A percentile compares a stretch with the other conserved stretches of the same genome.
Evolutionary conservation across 2,329 filamentous ascomycete species (phyloP).

Genomic region (Bipolaris gigantea): DNA sequence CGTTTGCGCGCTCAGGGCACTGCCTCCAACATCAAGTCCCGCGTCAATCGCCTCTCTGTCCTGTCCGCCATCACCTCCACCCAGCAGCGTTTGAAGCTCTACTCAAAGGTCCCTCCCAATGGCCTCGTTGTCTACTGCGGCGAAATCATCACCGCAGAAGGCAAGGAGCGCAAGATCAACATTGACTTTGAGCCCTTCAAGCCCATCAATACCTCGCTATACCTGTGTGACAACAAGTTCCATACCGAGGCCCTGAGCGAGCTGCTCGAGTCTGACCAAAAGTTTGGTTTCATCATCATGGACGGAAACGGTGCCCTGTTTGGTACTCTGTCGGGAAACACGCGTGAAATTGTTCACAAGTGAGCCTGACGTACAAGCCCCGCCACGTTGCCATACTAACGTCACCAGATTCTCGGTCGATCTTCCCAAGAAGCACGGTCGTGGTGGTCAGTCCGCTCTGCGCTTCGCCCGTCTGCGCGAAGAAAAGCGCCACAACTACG

Average conservation of each 20-base stretch:
- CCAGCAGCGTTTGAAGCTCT: conserved; percentile 97
- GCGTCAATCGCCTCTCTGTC: conserved; percentile 97
- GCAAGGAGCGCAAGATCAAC: conserved; percentile 99
- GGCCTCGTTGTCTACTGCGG: conserved; percentile 98
- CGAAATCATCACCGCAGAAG: conserved; percentile 99
- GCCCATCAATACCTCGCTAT: conserved; percentile 98
- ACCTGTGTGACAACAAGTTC: conserved; percentile 99
- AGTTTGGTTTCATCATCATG: conserved; percentile 99
- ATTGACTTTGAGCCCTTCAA: conserved; percentile 99
- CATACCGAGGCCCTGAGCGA: conserved; percentile 97
- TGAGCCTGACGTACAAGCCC: conserved; percentile 12
- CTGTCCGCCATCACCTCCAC: conserved; percentile 98
- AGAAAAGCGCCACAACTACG: conserved; percentile 99
- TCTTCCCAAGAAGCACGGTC: conserved; percentile 98
- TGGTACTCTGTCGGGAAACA: conserved; percentile 95
- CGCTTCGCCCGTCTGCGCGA: conserved; percentile 99
- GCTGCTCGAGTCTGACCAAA: conserved; percentile 96
- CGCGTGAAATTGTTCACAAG: conserved; percentile 94
- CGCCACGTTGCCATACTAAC: neutral
- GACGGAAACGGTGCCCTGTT: conserved; percentile 98
- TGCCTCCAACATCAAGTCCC: conserved; percentile 99
- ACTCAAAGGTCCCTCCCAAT: conserved; percentile 98
- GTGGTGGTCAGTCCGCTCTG: conserved; percentile 98
- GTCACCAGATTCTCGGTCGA: conserved; percentile 76
- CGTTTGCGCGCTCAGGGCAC: conserved; percentile 67